These are phyloP conservation scores for Acer yangbiense DNA, from an alignment of 345 rosid species.

Conservation along the genomic window DNA sequence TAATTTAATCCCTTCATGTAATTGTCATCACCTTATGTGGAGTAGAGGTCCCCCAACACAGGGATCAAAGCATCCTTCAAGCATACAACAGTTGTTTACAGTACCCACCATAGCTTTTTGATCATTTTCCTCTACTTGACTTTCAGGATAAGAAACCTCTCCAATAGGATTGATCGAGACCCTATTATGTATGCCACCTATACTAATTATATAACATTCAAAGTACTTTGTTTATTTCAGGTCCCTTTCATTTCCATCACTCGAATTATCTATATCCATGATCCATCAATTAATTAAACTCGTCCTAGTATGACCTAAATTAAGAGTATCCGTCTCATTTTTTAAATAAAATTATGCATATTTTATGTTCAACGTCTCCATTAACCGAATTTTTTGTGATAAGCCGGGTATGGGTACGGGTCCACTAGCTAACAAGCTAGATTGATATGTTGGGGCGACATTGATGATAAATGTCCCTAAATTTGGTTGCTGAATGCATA, in stretches of 20 bases:
- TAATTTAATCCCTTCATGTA: constrained; percentile 14
- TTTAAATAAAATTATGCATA: no score
- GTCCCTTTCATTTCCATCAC: not conserved
- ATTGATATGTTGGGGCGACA: not conserved
- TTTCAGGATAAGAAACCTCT: constrained; percentile 27
- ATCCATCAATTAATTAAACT: no score
- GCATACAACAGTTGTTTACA: constrained; percentile 3
- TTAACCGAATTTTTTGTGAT: no score
- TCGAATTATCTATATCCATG: no score
- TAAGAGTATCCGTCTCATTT: no score
- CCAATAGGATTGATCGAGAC: constrained; percentile 16
- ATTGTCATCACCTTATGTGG: constrained; percentile 8
- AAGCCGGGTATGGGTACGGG: no score
- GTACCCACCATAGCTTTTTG: not conserved
- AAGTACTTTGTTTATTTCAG: constrained; percentile 9
- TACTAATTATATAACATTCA: not conserved
- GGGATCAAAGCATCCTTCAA: constrained; percentile 20
- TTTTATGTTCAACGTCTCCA: no score
- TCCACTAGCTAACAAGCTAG: not conserved
- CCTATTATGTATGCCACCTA: not conserved
- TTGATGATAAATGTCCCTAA: constrained; percentile 20
- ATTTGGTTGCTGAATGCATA: not conserved
- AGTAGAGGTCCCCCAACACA: constrained; percentile 17
- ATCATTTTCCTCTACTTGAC: not conserved
- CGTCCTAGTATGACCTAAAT: no score